Conservation (phyloP, 331 rosid species). For the Quercus tomentella region DNA sequence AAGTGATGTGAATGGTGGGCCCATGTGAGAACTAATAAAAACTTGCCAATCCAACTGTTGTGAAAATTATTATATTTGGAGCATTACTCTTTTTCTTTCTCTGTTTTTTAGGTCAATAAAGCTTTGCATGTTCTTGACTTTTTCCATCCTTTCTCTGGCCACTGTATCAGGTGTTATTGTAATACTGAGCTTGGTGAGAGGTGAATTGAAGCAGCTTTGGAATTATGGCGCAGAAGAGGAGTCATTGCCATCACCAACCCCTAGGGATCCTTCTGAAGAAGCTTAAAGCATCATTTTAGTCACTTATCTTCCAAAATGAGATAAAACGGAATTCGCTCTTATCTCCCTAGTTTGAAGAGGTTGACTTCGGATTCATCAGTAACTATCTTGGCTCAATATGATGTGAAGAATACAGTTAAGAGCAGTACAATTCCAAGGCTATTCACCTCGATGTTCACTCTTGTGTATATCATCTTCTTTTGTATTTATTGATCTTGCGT, state of each 20-base stretch:
- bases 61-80: too few species aligned
- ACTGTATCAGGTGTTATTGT: constrained; percentile 51
- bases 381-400: neutral
- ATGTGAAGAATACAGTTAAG: neutral
- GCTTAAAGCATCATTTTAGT: constrained; percentile 21
- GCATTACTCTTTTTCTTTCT: too few species aligned
- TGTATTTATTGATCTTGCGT: neutral
- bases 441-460: neutral
- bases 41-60: too few species aligned
- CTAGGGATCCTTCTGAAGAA: constrained; percentile 20
- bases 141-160: constrained; percentile 4
- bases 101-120: neutral
- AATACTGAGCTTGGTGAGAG: constrained; percentile 59
- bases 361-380: neutral
- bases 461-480: neutral
- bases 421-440: neutral
- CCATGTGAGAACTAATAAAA: too few species aligned
- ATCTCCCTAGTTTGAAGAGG: constrained; percentile 3
- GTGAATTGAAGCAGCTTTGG: constrained; percentile 74
- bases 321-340: neutral
- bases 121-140: neutral
- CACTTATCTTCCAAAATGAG: neutral
- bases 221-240: constrained; percentile 33
- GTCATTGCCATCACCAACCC: neutral
- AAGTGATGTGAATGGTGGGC: too few species aligned